Conservation (phyloP, 2,329 filamentous ascomycete species). For the Chaetomiaceae sp. region DNA sequence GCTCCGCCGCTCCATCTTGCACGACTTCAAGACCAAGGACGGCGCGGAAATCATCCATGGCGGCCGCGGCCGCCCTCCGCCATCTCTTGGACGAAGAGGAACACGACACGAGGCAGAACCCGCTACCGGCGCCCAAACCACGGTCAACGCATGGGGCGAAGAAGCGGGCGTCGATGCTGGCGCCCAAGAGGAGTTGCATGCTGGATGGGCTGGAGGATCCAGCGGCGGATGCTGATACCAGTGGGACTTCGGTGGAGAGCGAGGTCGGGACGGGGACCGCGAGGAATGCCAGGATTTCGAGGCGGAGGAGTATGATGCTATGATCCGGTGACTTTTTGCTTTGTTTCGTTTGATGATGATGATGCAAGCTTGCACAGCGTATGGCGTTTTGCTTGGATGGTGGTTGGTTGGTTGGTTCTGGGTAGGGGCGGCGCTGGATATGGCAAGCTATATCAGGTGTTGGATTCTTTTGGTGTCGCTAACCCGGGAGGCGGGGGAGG, state of each 20-base stretch:
- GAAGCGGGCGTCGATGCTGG: conserved; percentile 43
- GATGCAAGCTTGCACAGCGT: conserved; percentile 5
- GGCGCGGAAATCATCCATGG: conserved; percentile 20
- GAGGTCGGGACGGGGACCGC: conserved; percentile 15
- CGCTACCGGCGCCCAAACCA: not conserved
- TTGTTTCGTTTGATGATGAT: not conserved
- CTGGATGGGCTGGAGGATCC: conserved; percentile 24
- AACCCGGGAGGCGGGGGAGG: too few relatives aligned
- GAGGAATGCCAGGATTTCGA: conserved; percentile 35
- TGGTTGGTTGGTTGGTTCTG: not conserved
- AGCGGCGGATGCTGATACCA: conserved; percentile 28
- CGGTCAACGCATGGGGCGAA: conserved; percentile 11
- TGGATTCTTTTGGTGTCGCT: not conserved
- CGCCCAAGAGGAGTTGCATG: conserved; percentile 31
- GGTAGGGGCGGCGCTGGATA: not conserved
- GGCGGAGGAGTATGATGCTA: conserved; percentile 58
- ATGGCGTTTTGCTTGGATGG: not conserved
- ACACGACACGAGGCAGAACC: conserved; percentile 17
- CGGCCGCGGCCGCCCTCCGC: conserved; percentile 18
- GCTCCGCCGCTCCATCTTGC: not conserved
- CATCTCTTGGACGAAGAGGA: conserved; percentile 28
- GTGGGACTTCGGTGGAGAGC: conserved; percentile 17
- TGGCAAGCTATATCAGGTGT: not conserved
- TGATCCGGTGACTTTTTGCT: conserved; percentile 36
- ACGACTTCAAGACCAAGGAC: conserved; percentile 25